Percentiles rank a stretch among this genome's conserved stretches.
These are phyloP conservation scores for Polytrichum commune DNA, from an alignment of 225 moss, liverwort and hornwort species.

Conservation along the genomic window DNA sequence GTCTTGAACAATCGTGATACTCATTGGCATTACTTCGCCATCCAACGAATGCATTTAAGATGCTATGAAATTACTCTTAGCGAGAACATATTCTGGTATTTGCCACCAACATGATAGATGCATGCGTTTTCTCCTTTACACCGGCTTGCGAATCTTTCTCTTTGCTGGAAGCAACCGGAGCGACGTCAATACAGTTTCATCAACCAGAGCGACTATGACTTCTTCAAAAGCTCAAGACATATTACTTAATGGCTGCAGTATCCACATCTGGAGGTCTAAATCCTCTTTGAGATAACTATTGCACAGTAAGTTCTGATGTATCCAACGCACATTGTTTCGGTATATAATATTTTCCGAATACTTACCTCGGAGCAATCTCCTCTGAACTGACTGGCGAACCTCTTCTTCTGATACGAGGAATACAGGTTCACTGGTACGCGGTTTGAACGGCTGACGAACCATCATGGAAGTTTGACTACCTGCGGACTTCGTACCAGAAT, in stretches of 20 bases:
- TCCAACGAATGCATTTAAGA: too few relatives aligned
- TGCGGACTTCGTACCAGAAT: not conserved
- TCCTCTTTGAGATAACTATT: too few relatives aligned
- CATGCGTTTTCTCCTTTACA: not conserved
- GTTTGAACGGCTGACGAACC: not conserved
- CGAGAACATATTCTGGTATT: too few relatives aligned
- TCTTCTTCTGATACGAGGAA: slow-evolving; percentile 12
- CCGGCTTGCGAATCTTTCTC: slow-evolving; percentile 10
- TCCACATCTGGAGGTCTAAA: not conserved
- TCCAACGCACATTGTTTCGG: not conserved
- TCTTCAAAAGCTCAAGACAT: not conserved
- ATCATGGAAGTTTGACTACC: not conserved
- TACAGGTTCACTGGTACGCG: slow-evolving; percentile 11
- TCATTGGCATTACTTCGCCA: too few relatives aligned
- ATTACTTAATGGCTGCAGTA: not conserved
- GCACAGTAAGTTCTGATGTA: too few relatives aligned
- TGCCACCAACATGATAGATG: too few relatives aligned
- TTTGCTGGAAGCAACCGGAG: slow-evolving; percentile 30
- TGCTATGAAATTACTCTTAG: too few relatives aligned
- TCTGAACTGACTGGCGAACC: slow-evolving; percentile 21
- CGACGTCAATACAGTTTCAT: not conserved
- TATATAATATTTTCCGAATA: not conserved
- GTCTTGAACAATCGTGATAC: too few relatives aligned
- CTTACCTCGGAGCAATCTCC: slow-evolving; percentile 40
- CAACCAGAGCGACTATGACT: too few relatives aligned